Evolutionary conservation across 2,329 filamentous ascomycete species (phyloP).

Genomic region (Fusarium camptoceras): DNA sequence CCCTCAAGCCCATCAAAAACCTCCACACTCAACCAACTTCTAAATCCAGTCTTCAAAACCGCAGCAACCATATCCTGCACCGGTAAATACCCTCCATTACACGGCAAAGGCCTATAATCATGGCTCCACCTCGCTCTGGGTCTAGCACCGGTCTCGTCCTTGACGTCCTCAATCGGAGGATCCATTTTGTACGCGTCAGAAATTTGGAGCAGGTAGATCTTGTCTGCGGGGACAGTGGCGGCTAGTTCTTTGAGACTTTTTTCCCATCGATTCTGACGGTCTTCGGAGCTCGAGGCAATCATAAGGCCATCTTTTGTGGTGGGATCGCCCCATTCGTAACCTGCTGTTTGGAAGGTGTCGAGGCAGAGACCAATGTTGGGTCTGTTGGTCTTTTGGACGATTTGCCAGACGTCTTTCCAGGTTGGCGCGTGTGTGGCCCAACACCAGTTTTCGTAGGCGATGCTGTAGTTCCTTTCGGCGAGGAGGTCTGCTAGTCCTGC

Average conservation of each 20-base stretch:
- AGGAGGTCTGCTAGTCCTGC: slow-evolving; percentile 72
- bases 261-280: slow-evolving; percentile 63
- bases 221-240: slow-evolving; percentile 70
- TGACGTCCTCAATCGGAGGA: slow-evolving; percentile 62
- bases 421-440: slow-evolving; percentile 77
- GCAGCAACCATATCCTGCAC: slow-evolving; percentile 72
- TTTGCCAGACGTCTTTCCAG: slow-evolving; percentile 78
- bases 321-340: slow-evolving; percentile 79
- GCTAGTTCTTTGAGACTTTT: slow-evolving; percentile 68
- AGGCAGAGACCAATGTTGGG: slow-evolving; percentile 79
- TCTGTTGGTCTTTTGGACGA: slow-evolving; percentile 71
- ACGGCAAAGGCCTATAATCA: slow-evolving; percentile 76
- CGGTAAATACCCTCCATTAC: slow-evolving; percentile 77
- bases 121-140: slow-evolving; percentile 78
- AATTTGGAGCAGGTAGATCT: slow-evolving; percentile 81
- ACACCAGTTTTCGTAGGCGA: slow-evolving; percentile 87
- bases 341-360: slow-evolving; percentile 81
- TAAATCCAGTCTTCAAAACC: slow-evolving; percentile 75
- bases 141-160: slow-evolving; percentile 64
- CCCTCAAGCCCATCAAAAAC: slow-evolving; percentile 67
- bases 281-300: slow-evolving; percentile 56
- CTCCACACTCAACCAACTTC: slow-evolving; percentile 75
- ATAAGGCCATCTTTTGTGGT: slow-evolving; percentile 70
- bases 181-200: slow-evolving; percentile 77
- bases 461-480: slow-evolving; percentile 64